phyloP scores from a whole-genome alignment of 2,329 filamentous ascomycete genomes.

The Beauveria pseudobassiana region DNA sequence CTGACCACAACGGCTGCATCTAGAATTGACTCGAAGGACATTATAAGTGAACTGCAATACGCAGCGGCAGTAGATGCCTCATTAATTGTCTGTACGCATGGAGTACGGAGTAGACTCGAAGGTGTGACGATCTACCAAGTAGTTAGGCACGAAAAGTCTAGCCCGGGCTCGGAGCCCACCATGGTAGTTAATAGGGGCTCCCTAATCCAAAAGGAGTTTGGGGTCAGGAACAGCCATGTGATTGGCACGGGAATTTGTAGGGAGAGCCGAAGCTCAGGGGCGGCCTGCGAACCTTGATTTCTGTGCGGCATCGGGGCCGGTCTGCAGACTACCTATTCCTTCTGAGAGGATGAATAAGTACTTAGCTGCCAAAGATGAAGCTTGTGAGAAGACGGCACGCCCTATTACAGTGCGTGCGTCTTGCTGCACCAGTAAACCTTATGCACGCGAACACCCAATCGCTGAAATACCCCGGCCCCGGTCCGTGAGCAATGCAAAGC shows the following conservation, averaged over 20 bases:
- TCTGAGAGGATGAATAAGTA: neutral
- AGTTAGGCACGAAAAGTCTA: neutral
- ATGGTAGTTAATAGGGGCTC: neutral
- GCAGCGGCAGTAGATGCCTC: no score
- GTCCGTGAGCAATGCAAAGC: neutral
- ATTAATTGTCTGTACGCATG: no score
- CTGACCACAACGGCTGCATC: no score
- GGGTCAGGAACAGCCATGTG: constrained; percentile 14
- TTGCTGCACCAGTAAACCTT: neutral
- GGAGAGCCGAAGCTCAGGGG: constrained; percentile 10
- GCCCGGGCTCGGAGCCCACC: neutral
- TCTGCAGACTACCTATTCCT: neutral
- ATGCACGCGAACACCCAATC: neutral
- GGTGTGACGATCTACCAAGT: neutral
- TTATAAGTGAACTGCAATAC: no score
- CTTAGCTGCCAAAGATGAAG: neutral
- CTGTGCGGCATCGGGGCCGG: neutral
- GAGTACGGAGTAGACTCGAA: neutral
- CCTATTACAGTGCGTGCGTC: neutral
- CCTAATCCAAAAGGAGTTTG: constrained; percentile 3
- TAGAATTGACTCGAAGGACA: no score
- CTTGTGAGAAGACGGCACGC: neutral
- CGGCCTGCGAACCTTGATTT: neutral
- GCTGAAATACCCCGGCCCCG: neutral
- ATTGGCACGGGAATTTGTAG: constrained; percentile 14